phyloP scores from a whole-genome alignment of 2,329 filamentous ascomycete genomes.

The Beauveria rudraprayagi region DNA sequence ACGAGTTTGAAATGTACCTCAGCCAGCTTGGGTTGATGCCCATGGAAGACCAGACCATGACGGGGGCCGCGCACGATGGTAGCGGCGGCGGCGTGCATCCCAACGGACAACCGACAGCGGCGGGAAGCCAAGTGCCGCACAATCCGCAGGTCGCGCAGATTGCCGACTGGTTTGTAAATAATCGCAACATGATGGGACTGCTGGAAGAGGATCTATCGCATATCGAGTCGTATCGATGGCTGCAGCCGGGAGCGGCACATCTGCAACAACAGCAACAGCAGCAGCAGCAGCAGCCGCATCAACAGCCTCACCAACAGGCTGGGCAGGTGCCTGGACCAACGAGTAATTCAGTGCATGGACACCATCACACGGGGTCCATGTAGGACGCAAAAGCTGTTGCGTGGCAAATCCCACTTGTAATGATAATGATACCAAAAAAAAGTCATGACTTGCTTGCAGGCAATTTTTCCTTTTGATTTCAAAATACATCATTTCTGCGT shows the following conservation, averaged over 20 bases:
- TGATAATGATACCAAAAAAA: slow-evolving; percentile 11
- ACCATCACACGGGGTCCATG: slow-evolving; percentile 8
- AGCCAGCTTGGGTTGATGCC: slow-evolving; percentile 55
- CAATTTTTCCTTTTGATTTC: not conserved
- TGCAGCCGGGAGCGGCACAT: slow-evolving; percentile 16
- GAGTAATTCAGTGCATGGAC: not conserved
- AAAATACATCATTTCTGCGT: not conserved
- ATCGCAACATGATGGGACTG: slow-evolving; percentile 55
- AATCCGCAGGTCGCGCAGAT: slow-evolving; percentile 36
- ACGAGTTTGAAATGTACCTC: slow-evolving; percentile 58
- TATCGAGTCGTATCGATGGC: slow-evolving; percentile 32
- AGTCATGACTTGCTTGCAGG: not conserved
- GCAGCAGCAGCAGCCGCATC: not conserved
- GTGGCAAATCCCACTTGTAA: not conserved
- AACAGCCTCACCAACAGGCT: not conserved
- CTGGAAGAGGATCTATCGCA: slow-evolving; percentile 52
- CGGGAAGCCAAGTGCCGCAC: slow-evolving; percentile 13
- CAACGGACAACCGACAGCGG: slow-evolving; percentile 9
- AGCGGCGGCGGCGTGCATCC: slow-evolving; percentile 14
- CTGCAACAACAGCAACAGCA: not conserved
- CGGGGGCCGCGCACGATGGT: slow-evolving; percentile 13
- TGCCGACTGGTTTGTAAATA: slow-evolving; percentile 60
- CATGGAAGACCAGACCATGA: slow-evolving; percentile 23
- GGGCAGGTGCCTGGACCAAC: not conserved
- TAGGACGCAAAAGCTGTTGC: not conserved